Base-by-base conservation (phyloP, 495 filamentous ascomycete species). In the Hyaloscypha finlandica region DNA sequence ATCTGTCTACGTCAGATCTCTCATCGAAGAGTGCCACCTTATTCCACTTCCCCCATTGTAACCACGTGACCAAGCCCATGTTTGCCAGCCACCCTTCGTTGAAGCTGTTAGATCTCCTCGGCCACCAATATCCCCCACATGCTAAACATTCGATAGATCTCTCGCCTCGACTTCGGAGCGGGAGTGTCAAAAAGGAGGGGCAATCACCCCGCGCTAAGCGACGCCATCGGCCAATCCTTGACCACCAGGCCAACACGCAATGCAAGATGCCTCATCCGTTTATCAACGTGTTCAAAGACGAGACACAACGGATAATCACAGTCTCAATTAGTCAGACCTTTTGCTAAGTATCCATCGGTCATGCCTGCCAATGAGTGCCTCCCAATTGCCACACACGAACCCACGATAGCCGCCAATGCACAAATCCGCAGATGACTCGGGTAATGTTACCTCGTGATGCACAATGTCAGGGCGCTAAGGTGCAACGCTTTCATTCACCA, bases 141-240 rank as follows among this genome's bases (percentile, higher is more conserved):
- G 61, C 22, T 25, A 3, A 4, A 48, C 35, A 30, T 12, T 20
- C 22, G 14, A 30, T 37, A 25, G n/a, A 55, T n/a, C 32, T 35
- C 61, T 37, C 25, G 4, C 31, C 51, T 55, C 29, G 48, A 30
- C 30, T 19, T 16, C 51, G n/a, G 9, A 51, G 33, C 61, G 20
- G 61, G 33, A 16, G 2, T 0, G 29, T 6, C 37, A 19, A 53
- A 31, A 48, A 48, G 48, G 48, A 39, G 52, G 22, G 48, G 52
- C 51, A 20, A 22, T 39, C 11, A 56, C 61, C 61, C 61, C 31
- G 31, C 60, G 42, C 60, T 53, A 63, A 63, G 60, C 60, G 60
- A 63, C 8, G 3, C 25, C 42, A 16, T 63, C n/a, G 8, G 22
- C 60, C 60, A 53, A 63, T 48, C 60, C 31, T 11, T 4, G 42